Base-by-base conservation (phyloP, 306 rosid genomes). In the Castanospermum australe region DNA sequence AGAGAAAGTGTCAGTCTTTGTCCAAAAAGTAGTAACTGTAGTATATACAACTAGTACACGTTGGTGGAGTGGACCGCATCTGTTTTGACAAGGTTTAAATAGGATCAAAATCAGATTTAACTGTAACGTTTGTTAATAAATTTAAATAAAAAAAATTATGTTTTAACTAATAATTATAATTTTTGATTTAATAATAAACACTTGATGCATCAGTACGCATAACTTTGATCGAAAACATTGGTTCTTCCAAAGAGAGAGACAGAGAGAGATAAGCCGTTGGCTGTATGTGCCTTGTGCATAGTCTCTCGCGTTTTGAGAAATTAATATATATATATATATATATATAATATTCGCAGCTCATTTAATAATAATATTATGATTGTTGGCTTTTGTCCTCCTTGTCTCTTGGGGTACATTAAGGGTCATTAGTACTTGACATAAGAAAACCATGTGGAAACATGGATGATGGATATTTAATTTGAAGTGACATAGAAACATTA, bases 271-370 rank as follows among this genome's bases (percentile, higher is more conserved):
- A 48, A 18, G 13, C 1, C 5, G 8, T 76, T 80, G 80, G 82
- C 76, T 22, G 68, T 61, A 80, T 80, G 73, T 84, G 79, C 82
- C 70, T 79, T 7, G 70, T 84, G 75, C 76, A 79, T 45, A 54
- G 87, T 79, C 55, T 56, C 75, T n/a, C 9, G 9, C 9, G 9
- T 39, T 52, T 55, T 52, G 9, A 18, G 9, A 18, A 25, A 55
- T 13, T 75, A 69, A 54, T 79, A 55, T 69, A 75, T 42, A n/a
- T n/a, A 54, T 79, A 55, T 69, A 75, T 42, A 54, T 79, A 55
- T 69, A 75, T 42, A 74, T 84, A 65, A 79, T 84, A 32, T 67
- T 50, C 73, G 6, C 22, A 30, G 70, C 17, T 59, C 13, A 74
- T 42, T 62, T 54, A 60, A 75, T 70, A 75, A 45, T 70, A 69